Evolutionary conservation across 495 filamentous ascomycete species (phyloP).

Genomic region (Neurospora intermedia): DNA sequence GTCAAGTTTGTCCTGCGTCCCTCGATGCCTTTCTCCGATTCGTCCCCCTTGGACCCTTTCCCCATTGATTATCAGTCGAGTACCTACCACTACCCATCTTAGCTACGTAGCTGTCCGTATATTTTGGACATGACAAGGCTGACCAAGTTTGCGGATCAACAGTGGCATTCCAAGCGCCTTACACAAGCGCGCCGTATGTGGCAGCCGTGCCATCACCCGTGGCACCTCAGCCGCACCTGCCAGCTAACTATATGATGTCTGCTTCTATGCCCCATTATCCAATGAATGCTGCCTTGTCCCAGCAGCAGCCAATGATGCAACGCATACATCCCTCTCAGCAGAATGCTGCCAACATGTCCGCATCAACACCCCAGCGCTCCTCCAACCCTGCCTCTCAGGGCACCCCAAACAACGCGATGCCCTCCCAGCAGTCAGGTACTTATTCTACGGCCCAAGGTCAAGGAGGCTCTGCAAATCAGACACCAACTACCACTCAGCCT

Average conservation of each 20-base stretch:
- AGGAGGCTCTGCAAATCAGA: constrained; percentile 25
- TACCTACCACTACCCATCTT: neutral
- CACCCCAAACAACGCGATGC: constrained; percentile 24
- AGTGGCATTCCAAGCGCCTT: constrained; percentile 46
- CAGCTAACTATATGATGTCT: constrained; percentile 39
- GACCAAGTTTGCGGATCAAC: constrained; percentile 7
- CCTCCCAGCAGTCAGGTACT: constrained; percentile 18
- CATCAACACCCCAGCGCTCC: constrained; percentile 30
- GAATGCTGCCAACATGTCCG: constrained; percentile 24
- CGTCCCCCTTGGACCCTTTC: neutral
- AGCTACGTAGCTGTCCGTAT: neutral
- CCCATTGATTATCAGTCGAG: neutral
- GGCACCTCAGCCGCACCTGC: constrained; percentile 33
- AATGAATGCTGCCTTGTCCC: constrained; percentile 32
- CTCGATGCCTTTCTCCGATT: neutral
- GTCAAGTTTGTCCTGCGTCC: neutral
- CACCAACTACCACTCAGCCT: constrained; percentile 23
- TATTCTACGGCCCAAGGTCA: constrained; percentile 23
- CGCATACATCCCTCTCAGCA: constrained; percentile 32
- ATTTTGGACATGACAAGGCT: constrained; percentile 3
- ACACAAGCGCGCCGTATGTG: constrained; percentile 40
- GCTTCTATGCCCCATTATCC: constrained; percentile 28
- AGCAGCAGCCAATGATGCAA: constrained; percentile 31
- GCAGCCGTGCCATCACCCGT: constrained; percentile 31
- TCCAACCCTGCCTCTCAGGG: constrained; percentile 25